Percentiles rank a stretch among this genome's conserved stretches.
Evolutionary conservation across 768 basidiomycete species (phyloP).

Genomic region (Lepiota venenata): DNA sequence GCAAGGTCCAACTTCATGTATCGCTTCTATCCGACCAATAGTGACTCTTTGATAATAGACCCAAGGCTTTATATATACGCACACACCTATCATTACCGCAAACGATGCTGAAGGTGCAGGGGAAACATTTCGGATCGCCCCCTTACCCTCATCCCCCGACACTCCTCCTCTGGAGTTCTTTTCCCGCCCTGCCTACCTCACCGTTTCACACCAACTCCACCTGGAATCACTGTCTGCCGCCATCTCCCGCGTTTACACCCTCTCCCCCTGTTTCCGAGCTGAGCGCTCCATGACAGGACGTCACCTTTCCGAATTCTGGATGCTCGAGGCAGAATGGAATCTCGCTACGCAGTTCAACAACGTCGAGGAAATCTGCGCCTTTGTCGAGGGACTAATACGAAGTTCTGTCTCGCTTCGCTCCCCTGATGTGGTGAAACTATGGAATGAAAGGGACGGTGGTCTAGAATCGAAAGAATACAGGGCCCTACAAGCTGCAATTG

Average conservation of each 20-base stretch:
- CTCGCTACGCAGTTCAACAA: slow-evolving; percentile 23
- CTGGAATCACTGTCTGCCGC: slow-evolving; percentile 83
- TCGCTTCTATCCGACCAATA: slow-evolving; percentile 1
- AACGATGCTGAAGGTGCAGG: slow-evolving; percentile 97
- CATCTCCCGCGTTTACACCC: slow-evolving; percentile 82
- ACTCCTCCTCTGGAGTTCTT: slow-evolving; percentile 57
- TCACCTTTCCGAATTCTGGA: slow-evolving; percentile 99
- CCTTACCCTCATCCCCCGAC: slow-evolving; percentile 27
- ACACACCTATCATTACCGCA: slow-evolving; percentile 86
- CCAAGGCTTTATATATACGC: slow-evolving; percentile 74
- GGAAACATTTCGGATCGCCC: slow-evolving; percentile 76
- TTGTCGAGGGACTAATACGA: slow-evolving; percentile 35
- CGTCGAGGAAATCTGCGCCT: slow-evolving; percentile 42
- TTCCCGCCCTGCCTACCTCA: slow-evolving; percentile 73
- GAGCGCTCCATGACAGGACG: slow-evolving; percentile 84
- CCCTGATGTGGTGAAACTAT: slow-evolving; percentile 29
- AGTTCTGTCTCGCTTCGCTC: slow-evolving; percentile 20
- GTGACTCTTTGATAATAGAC: slow-evolving; percentile 35
- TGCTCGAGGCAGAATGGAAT: slow-evolving; percentile 95
- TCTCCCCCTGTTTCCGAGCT: slow-evolving; percentile 93
- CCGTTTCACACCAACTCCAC: slow-evolving; percentile 95
- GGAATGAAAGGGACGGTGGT: slow-evolving; percentile 32
- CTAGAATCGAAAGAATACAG: slow-evolving; percentile 15
- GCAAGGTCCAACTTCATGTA: slow-evolving; percentile 35
- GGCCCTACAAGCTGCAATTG: slow-evolving; percentile 34